Base-by-base conservation (phyloP, 306 rosid species). In the Crotalaria pallida region DNA sequence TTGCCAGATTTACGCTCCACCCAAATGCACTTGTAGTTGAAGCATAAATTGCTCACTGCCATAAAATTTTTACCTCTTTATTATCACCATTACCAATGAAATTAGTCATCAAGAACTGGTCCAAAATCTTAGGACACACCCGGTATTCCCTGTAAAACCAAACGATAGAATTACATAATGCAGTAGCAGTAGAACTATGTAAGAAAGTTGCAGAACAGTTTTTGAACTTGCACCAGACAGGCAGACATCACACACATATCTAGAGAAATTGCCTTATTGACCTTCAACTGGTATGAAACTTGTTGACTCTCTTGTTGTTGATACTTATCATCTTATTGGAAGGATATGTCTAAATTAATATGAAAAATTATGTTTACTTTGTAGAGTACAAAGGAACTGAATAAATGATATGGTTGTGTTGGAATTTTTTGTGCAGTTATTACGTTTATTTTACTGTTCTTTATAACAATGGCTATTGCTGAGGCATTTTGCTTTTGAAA, bases 401-500 rank as follows among this genome's bases (percentile, higher is more conserved):
- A 33, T 33, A 33, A 1, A 17, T 41, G 34, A 33, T 44, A 43
- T 63, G 36, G 15, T 55, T 64, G 59, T 69, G 57, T 43, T 31
- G 40, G 17, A 58, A 64, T 26, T 53, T 65, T 53, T 43, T 29
- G 27, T 62, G 64, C 52, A 8, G 57, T 68, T 63, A 41, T 12
- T 78, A 76, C 38, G 12, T 5, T 34, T 75, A 6, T 34, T 77
- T 68, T 49, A 27, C 48, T 50, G 49, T 64, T 69, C 58, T 19
- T 11, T 58, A 15, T 62, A 64, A 47, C 21, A 34, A 34, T 17
- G 65, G 48, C 43, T 27, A 27, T 55, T 72, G 24, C 70, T 40
- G 68, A 45, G 57, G 64, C 58, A 36, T 65, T 78, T 26, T 72
- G 27, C 17, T 27, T 69, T 65, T 78, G 58, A 64, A 22, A 5